These are phyloP conservation scores for Penicillium longicatenatum DNA, from an alignment of 495 filamentous ascomycete species.

Conservation along the genomic window DNA sequence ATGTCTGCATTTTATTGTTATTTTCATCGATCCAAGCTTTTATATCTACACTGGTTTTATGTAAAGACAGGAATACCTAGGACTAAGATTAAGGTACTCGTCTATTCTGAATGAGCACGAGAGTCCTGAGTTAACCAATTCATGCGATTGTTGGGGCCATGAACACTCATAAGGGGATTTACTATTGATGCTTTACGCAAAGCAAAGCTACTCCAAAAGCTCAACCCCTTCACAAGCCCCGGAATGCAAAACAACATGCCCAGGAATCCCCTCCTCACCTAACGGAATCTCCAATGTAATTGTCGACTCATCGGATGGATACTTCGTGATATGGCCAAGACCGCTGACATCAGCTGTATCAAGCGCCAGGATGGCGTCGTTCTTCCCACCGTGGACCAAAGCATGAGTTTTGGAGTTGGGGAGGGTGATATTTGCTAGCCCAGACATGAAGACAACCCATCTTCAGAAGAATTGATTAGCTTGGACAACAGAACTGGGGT, in stretches of 20 bases:
- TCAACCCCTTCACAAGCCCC: slow-evolving; percentile 40
- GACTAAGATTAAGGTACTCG: no score
- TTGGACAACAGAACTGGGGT: background rate
- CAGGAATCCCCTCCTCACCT: slow-evolving; percentile 35
- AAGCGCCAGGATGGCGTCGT: slow-evolving; percentile 50
- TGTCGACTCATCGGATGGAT: slow-evolving; percentile 47
- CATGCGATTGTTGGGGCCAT: no score
- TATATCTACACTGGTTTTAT: background rate
- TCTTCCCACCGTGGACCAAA: slow-evolving; percentile 43
- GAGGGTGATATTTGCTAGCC: slow-evolving; percentile 52
- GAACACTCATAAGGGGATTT: no score
- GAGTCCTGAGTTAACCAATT: no score
- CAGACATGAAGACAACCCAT: slow-evolving; percentile 54
- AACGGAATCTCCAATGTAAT: slow-evolving; percentile 46
- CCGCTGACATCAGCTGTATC: slow-evolving; percentile 51
- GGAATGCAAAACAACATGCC: slow-evolving; percentile 43
- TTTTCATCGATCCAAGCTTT: background rate
- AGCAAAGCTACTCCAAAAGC: slow-evolving; percentile 5
- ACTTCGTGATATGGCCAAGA: slow-evolving; percentile 50
- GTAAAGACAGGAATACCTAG: no score
- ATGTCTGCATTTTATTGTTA: slow-evolving; percentile 15
- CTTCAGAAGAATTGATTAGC: slow-evolving; percentile 24
- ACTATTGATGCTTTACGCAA: background rate
- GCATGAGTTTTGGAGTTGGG: slow-evolving; percentile 44
- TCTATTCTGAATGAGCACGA: no score